phyloP scores from a whole-genome alignment of 768 basidiomycete genomes.

The Boletales sp. region DNA sequence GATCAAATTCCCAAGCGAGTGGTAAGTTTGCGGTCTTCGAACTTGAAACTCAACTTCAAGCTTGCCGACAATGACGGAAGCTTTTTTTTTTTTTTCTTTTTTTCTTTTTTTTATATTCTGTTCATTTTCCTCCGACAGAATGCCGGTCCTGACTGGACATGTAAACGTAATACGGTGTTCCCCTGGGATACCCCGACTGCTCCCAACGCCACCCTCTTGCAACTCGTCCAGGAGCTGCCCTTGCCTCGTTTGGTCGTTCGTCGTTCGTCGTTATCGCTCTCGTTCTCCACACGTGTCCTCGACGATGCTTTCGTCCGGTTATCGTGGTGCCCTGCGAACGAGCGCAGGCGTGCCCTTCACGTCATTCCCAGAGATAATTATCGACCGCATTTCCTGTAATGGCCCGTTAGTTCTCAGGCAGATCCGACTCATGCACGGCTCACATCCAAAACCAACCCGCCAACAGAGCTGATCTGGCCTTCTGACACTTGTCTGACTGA shows the following conservation, averaged over 20 bases:
- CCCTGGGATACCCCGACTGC: no score
- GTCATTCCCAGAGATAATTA: conserved; percentile 16
- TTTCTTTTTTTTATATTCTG: neutral
- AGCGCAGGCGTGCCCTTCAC: conserved; percentile 8
- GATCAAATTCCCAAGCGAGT: conserved; percentile 22
- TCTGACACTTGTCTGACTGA: conserved; percentile 17
- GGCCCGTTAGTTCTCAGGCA: conserved; percentile 24
- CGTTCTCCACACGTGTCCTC: conserved; percentile 7
- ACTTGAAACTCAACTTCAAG: conserved; percentile 34
- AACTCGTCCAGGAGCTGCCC: no score
- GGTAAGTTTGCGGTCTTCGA: conserved; percentile 30
- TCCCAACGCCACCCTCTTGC: conserved; percentile 3
- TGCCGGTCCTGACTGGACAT: conserved; percentile 2
- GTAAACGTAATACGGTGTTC: conserved; percentile 18
- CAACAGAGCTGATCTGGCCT: conserved; percentile 5
- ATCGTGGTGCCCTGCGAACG: conserved; percentile 19
- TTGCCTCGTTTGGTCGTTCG: neutral
- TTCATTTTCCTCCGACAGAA: conserved; percentile 22
- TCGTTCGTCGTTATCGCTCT: conserved; percentile 15
- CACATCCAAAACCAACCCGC: no score
- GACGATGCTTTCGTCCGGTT: conserved; percentile 2
- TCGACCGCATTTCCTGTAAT: conserved; percentile 14
- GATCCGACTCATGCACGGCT: conserved; percentile 23
- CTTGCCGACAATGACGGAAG: conserved; percentile 31
- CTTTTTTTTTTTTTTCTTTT: conserved; percentile 2